Evolutionary conservation across 805 yeast genomes (phyloP), one percentile per base, ranked within the genome.

Genomic region (Yamadazyma tumulicola): DNA sequence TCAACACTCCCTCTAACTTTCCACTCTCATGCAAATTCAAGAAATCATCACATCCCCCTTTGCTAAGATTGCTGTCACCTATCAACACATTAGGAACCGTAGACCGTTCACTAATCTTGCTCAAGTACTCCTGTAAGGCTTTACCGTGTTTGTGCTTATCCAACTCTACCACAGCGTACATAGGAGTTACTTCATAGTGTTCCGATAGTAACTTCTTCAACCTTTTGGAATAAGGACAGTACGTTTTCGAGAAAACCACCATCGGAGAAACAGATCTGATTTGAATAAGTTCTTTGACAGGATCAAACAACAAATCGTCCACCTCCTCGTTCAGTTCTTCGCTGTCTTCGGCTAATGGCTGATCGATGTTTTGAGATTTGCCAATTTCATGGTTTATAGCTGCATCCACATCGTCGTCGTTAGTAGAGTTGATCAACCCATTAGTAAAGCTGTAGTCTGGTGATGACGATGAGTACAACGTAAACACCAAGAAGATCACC

Each of bases 51-150:
- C 77, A 77, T 3, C 98, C 98, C 25, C 98, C 98, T 45, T 84
- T 72, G 31, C 91, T 80, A 33, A 53, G 52, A 25, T 44, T 48
- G 17, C 72, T 56, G 6, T 84, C 82, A 37, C 79, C 82, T 35
- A 91, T 74, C 35, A 86, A 68, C 14, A 93, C 74, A 54, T 93
- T 93, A 17, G 98, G 98, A 10, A 93, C 98, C 0, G 97, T 91
- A 19, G 62, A 62, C 47, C 96, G 77, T 5, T 93, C 94, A 4
- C 95, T 77, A 37, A 72, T 57, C 32, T 70, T 65, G 12, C 71
- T 81, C 34, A 93, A 69, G 57, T 82, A 81, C 12, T 67, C 74
- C 59, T 89, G 97, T 41, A 93, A 69, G 42, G 74, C 82, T 3
- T 63, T 56, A 1, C 97, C 97, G 54, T 86, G 72, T 32, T 72